phyloP scores from a whole-genome alignment of 768 basidiomycete species.

The Auricularia heimuer region DNA sequence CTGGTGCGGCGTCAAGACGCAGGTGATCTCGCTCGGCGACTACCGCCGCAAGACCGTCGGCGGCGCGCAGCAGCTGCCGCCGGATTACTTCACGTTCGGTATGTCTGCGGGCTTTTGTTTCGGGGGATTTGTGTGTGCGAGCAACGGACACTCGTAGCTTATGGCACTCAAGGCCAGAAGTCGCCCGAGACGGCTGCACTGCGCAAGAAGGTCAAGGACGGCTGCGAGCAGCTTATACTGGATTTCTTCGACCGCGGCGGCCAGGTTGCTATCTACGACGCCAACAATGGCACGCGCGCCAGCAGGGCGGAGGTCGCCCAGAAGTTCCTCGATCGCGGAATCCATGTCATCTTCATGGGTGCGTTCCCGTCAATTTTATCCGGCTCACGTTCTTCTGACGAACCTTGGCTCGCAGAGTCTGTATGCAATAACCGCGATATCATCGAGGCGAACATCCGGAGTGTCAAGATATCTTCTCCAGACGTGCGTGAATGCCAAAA shows the following conservation, averaged over 20 bases:
- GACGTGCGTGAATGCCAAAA: constrained; percentile 50
- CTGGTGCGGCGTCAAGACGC: constrained; percentile 96
- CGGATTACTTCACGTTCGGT: constrained; percentile 88
- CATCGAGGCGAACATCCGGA: constrained; percentile 88
- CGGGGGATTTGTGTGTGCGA: background rate
- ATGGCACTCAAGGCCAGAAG: constrained; percentile 50
- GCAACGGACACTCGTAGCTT: background rate
- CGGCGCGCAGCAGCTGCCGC: constrained; percentile 75
- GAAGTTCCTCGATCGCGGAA: constrained; percentile 75
- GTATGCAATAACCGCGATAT: constrained; percentile 87
- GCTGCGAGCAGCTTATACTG: constrained; percentile 84
- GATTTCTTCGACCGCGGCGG: constrained; percentile 81
- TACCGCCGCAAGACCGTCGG: constrained; percentile 86
- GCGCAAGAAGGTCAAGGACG: constrained; percentile 60
- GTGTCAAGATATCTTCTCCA: constrained; percentile 96
- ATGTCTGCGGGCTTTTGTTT: background rate
- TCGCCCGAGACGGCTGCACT: constrained; percentile 70
- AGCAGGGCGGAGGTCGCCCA: constrained; percentile 64
- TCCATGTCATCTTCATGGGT: constrained; percentile 94
- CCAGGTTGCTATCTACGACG: constrained; percentile 89
- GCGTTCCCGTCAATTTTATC: constrained; percentile 12
- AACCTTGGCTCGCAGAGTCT: constrained; percentile 47
- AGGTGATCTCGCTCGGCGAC: constrained; percentile 91
- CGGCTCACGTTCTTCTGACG: constrained; percentile 2
- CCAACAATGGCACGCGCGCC: constrained; percentile 77